A percentile compares a stretch with the other conserved stretches of the same genome.
Conservation (phyloP, 1,139 yeast species). For the Pichia sp. region DNA sequence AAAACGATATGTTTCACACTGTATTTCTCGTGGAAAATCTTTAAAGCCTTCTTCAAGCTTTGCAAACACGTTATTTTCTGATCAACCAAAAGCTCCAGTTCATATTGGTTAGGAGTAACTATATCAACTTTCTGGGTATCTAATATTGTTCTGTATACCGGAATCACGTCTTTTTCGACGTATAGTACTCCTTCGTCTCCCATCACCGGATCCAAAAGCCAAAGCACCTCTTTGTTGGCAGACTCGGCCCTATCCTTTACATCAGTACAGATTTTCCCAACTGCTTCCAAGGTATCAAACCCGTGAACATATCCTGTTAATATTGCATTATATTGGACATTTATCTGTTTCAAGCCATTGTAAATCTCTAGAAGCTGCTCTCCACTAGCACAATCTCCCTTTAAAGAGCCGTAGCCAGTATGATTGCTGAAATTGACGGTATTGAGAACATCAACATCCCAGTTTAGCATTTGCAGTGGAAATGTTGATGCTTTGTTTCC, state of each 20-base stretch:
- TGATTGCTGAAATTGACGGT: slow-evolving; percentile 81
- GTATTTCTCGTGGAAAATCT: slow-evolving; percentile 45
- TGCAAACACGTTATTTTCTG: slow-evolving; percentile 40
- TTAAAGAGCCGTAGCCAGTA: slow-evolving; percentile 65
- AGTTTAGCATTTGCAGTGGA: slow-evolving; percentile 71
- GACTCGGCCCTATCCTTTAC: slow-evolving; percentile 24
- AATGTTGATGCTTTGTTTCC: slow-evolving; percentile 79
- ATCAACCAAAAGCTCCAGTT: slow-evolving; percentile 69
- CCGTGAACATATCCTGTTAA: slow-evolving; percentile 73
- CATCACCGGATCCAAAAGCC: slow-evolving; percentile 88
- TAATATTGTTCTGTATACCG: slow-evolving; percentile 58
- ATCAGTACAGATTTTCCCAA: slow-evolving; percentile 40
- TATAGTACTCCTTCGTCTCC: slow-evolving; percentile 88
- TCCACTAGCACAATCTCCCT: slow-evolving; percentile 42
- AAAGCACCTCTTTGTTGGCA: slow-evolving; percentile 29
- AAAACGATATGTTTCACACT: slow-evolving; percentile 62
- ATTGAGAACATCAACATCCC: slow-evolving; percentile 81
- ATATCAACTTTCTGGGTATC: slow-evolving; percentile 51
- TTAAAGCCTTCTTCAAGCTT: slow-evolving; percentile 45
- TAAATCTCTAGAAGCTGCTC: slow-evolving; percentile 40
- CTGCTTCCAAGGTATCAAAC: slow-evolving; percentile 45
- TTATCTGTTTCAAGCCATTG: slow-evolving; percentile 44
- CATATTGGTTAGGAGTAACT: slow-evolving; percentile 90
- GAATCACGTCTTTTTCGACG: slow-evolving; percentile 66
- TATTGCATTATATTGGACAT: slow-evolving; percentile 51